Conservation (phyloP, 2,329 filamentous ascomycete species). For the Xylariaceae sp. region DNA sequence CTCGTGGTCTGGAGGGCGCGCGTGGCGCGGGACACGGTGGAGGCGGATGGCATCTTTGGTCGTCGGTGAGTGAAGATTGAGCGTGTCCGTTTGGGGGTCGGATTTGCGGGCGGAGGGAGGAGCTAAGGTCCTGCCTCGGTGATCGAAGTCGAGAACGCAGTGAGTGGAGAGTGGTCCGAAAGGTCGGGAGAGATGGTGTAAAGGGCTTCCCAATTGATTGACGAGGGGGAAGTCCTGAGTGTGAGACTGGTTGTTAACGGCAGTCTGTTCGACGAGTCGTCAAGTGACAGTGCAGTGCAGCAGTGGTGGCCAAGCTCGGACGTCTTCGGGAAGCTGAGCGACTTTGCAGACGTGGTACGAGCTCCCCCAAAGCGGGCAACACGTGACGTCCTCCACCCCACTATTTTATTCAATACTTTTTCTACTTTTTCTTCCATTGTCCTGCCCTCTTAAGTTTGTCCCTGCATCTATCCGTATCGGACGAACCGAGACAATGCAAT, state of each 20-base stretch:
- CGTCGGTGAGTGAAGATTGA: slow-evolving; percentile 25
- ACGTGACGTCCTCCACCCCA: neutral
- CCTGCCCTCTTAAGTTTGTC: neutral
- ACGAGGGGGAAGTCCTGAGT: too few relatives aligned
- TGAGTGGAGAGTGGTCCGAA: too few relatives aligned
- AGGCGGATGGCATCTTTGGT: slow-evolving; percentile 28
- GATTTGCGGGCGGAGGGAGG: neutral
- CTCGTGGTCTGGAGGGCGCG: slow-evolving; percentile 8
- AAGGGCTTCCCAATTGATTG: too few relatives aligned
- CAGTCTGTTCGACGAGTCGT: too few relatives aligned
- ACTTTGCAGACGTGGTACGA: neutral
- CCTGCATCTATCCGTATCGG: too few relatives aligned
- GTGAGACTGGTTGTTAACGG: too few relatives aligned
- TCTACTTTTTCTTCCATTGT: neutral
- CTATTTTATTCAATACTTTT: neutral
- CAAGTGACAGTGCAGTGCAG: too few relatives aligned
- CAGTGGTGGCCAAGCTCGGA: neutral
- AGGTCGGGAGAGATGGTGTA: too few relatives aligned
- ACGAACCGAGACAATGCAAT: too few relatives aligned
- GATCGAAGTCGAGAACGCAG: too few relatives aligned
- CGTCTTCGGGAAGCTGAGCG: slow-evolving; percentile 1
- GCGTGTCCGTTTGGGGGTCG: neutral
- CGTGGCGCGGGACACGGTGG: slow-evolving; percentile 14
- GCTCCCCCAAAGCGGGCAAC: neutral
- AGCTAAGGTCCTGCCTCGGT: too few relatives aligned